These are phyloP conservation scores for Boletus patriciae DNA, from an alignment of 768 basidiomycete genomes.

Conservation along the genomic window DNA sequence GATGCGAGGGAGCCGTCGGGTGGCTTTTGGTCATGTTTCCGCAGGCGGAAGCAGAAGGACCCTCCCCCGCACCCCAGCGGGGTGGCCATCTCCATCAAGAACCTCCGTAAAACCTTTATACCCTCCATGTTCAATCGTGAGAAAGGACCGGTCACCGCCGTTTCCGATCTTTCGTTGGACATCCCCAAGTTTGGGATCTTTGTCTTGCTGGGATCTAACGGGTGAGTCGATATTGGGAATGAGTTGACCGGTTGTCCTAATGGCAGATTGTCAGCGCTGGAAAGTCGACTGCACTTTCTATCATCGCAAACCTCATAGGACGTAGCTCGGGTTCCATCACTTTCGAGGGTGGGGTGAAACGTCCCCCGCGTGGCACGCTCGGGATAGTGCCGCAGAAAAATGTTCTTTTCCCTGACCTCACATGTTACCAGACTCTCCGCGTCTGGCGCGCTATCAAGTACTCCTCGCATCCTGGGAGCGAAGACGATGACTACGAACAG, in stretches of 20 bases:
- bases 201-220: conserved; percentile 73
- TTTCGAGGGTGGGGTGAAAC: conserved; percentile 51
- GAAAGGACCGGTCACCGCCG: conserved; percentile 56
- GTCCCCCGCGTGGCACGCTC: conserved; percentile 61
- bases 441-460: conserved; percentile 75
- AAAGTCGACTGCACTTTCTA: conserved; percentile 70
- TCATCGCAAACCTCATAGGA: conserved; percentile 62
- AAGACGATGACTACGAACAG: conserved; percentile 60
- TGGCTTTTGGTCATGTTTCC: conserved; percentile 26
- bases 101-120: conserved; percentile 59
- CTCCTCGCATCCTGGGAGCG: conserved; percentile 41
- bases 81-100: conserved; percentile 59
- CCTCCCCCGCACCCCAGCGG: conserved; percentile 37
- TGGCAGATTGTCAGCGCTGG: conserved; percentile 52
- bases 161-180: conserved; percentile 63
- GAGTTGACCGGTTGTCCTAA: neutral
- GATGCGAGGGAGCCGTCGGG: conserved; percentile 47
- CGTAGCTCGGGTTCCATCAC: conserved; percentile 58
- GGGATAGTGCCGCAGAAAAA: conserved; percentile 86
- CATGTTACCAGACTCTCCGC: conserved; percentile 68
- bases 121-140: conserved; percentile 48
- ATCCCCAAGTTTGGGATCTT: conserved; percentile 76
- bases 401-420: conserved; percentile 74
- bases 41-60: conserved; percentile 8
- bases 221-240: conserved; percentile 35